A percentile compares a stretch with the other conserved stretches of the same genome.
Evolutionary conservation across 257 asterid genomes (phyloP).

Genomic region (Solanum arcanum): DNA sequence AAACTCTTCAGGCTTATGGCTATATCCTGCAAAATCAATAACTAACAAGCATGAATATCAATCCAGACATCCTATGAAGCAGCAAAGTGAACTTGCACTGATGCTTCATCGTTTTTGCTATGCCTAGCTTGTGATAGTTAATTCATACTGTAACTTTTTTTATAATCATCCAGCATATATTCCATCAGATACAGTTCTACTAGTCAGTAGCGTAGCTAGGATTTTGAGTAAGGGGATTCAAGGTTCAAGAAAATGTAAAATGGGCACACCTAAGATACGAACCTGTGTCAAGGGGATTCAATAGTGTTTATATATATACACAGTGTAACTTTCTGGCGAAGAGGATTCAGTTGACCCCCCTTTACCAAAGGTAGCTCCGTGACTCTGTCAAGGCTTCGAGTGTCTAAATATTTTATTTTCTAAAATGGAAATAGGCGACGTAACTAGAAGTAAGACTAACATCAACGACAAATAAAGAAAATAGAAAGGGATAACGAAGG

Average conservation of each 20-base stretch:
- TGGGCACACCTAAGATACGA: not conserved
- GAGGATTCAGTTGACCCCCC: no score
- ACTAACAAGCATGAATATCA: not conserved
- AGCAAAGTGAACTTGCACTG: not conserved
- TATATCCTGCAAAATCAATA: slow-evolving; percentile 28
- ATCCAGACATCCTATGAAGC: not conserved
- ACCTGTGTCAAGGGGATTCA: not conserved
- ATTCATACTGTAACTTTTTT: not conserved
- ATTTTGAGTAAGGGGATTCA: not conserved
- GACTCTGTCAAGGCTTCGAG: not conserved
- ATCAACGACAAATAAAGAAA: not conserved
- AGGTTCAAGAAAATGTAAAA: not conserved
- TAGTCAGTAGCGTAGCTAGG: not conserved
- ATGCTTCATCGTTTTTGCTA: not conserved
- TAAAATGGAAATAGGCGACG: not conserved
- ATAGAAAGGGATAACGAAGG: not conserved
- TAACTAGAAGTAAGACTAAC: not conserved
- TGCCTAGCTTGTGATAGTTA: not conserved
- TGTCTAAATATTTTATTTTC: not conserved
- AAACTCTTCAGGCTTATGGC: slow-evolving; percentile 85
- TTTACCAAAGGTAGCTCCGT: not conserved
- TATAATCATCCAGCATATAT: not conserved
- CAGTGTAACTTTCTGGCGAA: not conserved
- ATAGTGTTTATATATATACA: not conserved
- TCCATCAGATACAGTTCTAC: not conserved